Evolutionary conservation across 2,329 filamentous ascomycete genomes (phyloP).

Genomic region (Aspergillus luchuensis): DNA sequence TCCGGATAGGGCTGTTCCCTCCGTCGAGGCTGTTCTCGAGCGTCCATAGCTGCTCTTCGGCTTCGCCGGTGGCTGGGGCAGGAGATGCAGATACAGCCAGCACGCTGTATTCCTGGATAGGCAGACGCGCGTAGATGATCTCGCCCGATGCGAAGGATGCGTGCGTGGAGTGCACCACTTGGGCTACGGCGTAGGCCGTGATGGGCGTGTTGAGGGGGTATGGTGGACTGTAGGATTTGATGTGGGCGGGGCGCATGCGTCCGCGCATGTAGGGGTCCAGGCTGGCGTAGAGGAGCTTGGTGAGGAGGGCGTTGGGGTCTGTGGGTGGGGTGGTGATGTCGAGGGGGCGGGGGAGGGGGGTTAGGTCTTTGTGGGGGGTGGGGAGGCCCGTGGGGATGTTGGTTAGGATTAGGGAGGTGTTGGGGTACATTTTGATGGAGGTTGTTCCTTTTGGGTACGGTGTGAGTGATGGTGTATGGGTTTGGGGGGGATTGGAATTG

Average conservation of each 20-base stretch:
- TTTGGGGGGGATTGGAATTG: background rate
- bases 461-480: no score
- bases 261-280: constrained; percentile 85
- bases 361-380: constrained; percentile 69
- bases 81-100: constrained; percentile 34
- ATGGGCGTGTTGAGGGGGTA: constrained; percentile 67
- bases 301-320: constrained; percentile 65
- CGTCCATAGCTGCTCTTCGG: no score
- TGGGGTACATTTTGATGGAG: constrained; percentile 37
- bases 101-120: constrained; percentile 69
- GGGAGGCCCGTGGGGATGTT: constrained; percentile 67
- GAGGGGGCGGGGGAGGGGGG: constrained; percentile 66
- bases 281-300: constrained; percentile 72
- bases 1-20: no score
- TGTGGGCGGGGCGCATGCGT: constrained; percentile 67
- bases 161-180: constrained; percentile 70
- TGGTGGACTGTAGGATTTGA: constrained; percentile 68
- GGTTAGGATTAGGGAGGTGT: constrained; percentile 77
- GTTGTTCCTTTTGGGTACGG: no score
- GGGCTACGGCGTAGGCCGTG: constrained; percentile 63
- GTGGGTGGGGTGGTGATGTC: constrained; percentile 57
- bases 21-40: no score
- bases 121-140: constrained; percentile 58
- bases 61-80: no score
- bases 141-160: constrained; percentile 67